Evolutionary conservation across 2,329 filamentous ascomycete species (phyloP).

Genomic region (Curvularia eragrostidis): DNA sequence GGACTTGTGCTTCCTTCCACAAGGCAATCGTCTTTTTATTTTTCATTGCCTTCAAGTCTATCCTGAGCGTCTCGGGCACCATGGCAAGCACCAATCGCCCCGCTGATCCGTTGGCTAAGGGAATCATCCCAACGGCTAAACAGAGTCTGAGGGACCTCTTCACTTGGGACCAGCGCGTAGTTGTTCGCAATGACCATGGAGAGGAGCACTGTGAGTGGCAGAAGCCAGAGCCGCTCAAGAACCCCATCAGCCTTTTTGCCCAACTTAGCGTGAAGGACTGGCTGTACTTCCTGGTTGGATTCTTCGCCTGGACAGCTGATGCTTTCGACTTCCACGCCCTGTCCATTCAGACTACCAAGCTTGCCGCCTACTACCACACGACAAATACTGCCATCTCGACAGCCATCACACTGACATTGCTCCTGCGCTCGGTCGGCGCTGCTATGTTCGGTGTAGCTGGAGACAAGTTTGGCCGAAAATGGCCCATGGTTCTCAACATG

Average conservation of each 20-base stretch:
- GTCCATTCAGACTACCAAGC: constrained; percentile 77
- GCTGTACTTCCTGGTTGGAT: constrained; percentile 76
- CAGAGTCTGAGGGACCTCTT: constrained; percentile 71
- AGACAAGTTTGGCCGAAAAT: constrained; percentile 81
- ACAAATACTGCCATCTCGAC: constrained; percentile 74
- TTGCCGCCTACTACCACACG: constrained; percentile 64
- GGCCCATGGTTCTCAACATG: constrained; percentile 84
- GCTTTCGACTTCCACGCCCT: constrained; percentile 85
- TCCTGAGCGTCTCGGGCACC: constrained; percentile 16
- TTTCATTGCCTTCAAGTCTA: constrained; percentile 12
- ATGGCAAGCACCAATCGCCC: constrained; percentile 54
- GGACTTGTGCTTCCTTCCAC: constrained; percentile 25
- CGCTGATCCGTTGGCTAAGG: constrained; percentile 72
- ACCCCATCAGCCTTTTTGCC: constrained; percentile 72
- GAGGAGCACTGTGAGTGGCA: constrained; percentile 73
- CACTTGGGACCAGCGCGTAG: constrained; percentile 75
- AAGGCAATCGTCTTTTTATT: constrained; percentile 7
- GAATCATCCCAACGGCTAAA: constrained; percentile 68
- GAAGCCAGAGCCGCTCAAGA: constrained; percentile 68
- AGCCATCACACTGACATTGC: constrained; percentile 76
- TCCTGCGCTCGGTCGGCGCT: constrained; percentile 77
- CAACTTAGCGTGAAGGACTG: constrained; percentile 71
- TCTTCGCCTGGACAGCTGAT: constrained; percentile 79
- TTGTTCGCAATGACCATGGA: constrained; percentile 68
- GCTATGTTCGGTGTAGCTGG: constrained; percentile 77